Base-by-base conservation (phyloP, 257 asterid species). In the Ehretia macrophylla region DNA sequence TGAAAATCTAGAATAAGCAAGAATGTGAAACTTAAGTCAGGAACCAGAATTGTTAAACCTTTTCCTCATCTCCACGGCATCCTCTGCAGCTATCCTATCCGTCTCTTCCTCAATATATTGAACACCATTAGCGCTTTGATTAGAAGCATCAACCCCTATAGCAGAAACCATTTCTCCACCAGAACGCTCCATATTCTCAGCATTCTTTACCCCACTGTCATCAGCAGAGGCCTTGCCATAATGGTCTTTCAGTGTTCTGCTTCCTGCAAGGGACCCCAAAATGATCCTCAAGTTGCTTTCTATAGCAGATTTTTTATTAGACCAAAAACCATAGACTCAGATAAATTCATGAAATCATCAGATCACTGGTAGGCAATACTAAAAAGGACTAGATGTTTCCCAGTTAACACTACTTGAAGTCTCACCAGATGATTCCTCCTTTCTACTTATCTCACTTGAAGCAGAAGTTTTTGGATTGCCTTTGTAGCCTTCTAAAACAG, bases 181-280 rank as follows among this genome's bases (percentile, higher is more conserved):
- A 60, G 68, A 73, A 52, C 49, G 62, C 56, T 76, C 51, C 50
- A 46, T 62, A 56, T 38, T 60, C 56, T 63, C 72, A 23, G 67
- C 71, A 47, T 55, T 60, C 56, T 65, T 79, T 69, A 74, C 72
- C 58, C 64, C 68, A 55, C 45, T 49, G 64, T 66, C 76, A 62
- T 35, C 57, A 27, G 46, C 58, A 63, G 65, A 62, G 71, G 80
- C 75, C 69, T 72, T 67, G 59, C 65, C 52, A 55, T 72, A 71
- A 60, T 65, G 71, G 59, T 59, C 58, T 54, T 55, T 48, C 39
- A 63, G 59, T 55, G 76, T 56, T 62, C 68, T 64, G 56, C 68
- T 79, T 60, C 88, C 97, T 90, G 95, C 88, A 76, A 79, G 27
- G 72, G 77, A 63, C 71, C 73, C 80, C 81, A 69, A 60, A 63